Percentiles rank a stretch among this genome's conserved stretches.
Evolutionary conservation across 139 green algal species (phyloP).

Genomic region (Chlamydomonas schloesseri): DNA sequence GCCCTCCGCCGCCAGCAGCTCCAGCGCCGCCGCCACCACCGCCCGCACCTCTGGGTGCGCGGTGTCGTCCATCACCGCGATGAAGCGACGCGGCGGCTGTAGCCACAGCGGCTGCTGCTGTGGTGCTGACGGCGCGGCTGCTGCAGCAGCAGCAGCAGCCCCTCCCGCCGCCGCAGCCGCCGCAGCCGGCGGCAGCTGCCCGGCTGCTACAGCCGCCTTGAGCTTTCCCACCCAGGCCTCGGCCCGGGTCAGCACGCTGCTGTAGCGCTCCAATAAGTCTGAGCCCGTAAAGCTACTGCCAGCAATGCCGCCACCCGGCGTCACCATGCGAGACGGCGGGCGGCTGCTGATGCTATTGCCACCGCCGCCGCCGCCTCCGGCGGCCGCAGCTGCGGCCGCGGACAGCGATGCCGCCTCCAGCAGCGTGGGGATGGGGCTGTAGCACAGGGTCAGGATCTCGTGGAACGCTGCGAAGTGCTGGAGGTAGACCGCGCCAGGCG

Average conservation of each 20-base stretch:
- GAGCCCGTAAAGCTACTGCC: background rate
- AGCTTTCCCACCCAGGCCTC: conserved; percentile 42
- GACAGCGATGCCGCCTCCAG: background rate
- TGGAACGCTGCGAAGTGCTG: conserved; percentile 29
- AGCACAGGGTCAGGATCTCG: conserved; percentile 26
- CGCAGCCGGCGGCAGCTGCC: background rate
- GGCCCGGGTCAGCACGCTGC: background rate
- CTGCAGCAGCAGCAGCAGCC: background rate
- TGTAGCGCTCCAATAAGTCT: conserved; percentile 22
- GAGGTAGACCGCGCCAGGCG: background rate
- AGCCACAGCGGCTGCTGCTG: background rate
- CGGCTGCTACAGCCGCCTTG: no score
- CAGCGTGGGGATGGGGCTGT: conserved; percentile 14
- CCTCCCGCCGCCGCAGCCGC: background rate
- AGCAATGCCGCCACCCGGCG: background rate
- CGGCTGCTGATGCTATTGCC: background rate
- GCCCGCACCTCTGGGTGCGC: conserved; percentile 54
- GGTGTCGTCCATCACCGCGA: conserved; percentile 51
- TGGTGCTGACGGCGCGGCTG: no score
- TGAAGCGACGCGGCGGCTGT: conserved; percentile 40
- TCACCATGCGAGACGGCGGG: background rate
- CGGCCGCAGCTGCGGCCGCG: background rate
- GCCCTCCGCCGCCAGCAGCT: background rate
- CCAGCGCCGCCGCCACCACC: conserved; percentile 22
- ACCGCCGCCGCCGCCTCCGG: background rate